phyloP scores from a whole-genome alignment of 164 flowering plant genomes.

The Vitis labrusca region DNA sequence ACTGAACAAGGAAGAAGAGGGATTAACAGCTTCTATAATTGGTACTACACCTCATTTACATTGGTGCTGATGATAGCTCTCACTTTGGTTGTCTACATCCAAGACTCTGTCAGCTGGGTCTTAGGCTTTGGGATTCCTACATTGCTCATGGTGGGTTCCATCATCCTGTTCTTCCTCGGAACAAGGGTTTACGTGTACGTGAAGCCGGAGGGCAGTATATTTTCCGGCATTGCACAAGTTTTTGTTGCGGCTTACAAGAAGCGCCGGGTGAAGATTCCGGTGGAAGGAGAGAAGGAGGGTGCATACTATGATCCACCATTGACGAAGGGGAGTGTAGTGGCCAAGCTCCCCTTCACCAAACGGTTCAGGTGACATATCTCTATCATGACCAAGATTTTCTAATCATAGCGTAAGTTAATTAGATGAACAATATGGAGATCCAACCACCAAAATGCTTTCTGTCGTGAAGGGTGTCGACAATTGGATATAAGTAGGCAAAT shows the following conservation, averaged over 20 bases:
- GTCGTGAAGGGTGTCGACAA: too few species aligned
- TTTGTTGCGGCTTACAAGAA: constrained; percentile 65
- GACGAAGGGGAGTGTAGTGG: constrained; percentile 6
- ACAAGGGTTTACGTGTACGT: constrained; percentile 53
- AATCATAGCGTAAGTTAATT: neutral
- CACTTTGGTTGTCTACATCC: constrained; percentile 75
- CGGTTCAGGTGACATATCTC: constrained; percentile 32
- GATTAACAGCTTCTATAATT: constrained; percentile 79
- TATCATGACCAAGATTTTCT: neutral
- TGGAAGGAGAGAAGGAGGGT: neutral
- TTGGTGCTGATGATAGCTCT: constrained; percentile 49
- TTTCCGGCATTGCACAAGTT: constrained; percentile 57
- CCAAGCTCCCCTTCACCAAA: constrained; percentile 44
- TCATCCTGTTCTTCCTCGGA: constrained; percentile 63
- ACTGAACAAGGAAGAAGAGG: constrained; percentile 69
- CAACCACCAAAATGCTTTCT: too few species aligned
- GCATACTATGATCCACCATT: constrained; percentile 50
- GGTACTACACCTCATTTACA: constrained; percentile 83
- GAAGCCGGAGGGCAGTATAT: constrained; percentile 67
- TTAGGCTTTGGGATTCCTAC: constrained; percentile 73
- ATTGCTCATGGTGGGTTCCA: constrained; percentile 49
- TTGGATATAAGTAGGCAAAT: too few species aligned
- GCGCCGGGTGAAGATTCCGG: constrained; percentile 37
- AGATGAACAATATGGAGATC: neutral
- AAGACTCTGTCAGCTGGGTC: constrained; percentile 68